Evolutionary conservation across 164 flowering plant species (phyloP).

Genomic region (Magnolia officinalis): DNA sequence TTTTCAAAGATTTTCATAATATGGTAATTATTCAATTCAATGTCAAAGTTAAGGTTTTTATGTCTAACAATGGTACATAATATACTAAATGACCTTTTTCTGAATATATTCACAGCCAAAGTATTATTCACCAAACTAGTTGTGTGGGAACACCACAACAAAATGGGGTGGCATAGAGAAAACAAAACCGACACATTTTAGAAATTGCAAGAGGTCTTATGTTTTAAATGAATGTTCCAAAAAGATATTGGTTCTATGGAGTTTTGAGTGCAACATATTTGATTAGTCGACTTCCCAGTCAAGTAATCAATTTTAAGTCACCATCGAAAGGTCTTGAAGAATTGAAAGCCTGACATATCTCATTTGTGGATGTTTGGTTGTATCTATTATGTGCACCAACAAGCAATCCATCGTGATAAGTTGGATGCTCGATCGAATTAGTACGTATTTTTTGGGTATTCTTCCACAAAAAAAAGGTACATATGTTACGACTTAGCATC

Average conservation of each 20-base stretch:
- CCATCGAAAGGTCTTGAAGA: neutral
- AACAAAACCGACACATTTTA: conserved; percentile 12
- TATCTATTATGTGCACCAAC: conserved; percentile 1
- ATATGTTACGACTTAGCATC: conserved; percentile 1
- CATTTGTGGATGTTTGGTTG: neutral
- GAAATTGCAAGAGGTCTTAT: conserved; percentile 12
- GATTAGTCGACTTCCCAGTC: conserved; percentile 9
- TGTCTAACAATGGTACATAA: no score
- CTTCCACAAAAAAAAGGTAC: conserved; percentile 12
- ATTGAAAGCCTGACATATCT: neutral
- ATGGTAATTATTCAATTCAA: neutral
- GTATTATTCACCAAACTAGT: no score
- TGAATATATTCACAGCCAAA: neutral
- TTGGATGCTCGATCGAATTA: conserved; percentile 4
- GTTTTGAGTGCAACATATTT: conserved; percentile 5
- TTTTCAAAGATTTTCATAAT: neutral
- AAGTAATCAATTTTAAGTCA: neutral
- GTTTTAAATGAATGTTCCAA: conserved; percentile 10
- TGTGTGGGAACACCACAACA: conserved; percentile 3
- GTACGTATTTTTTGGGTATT: conserved; percentile 17
- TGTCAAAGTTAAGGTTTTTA: neutral
- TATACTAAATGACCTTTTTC: neutral
- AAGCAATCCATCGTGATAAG: neutral
- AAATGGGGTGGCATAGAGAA: conserved; percentile 13
- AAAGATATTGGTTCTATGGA: conserved; percentile 11